Evolutionary conservation across 139 green algal species (phyloP).

Genomic region (Picochlorum costavermella): DNA sequence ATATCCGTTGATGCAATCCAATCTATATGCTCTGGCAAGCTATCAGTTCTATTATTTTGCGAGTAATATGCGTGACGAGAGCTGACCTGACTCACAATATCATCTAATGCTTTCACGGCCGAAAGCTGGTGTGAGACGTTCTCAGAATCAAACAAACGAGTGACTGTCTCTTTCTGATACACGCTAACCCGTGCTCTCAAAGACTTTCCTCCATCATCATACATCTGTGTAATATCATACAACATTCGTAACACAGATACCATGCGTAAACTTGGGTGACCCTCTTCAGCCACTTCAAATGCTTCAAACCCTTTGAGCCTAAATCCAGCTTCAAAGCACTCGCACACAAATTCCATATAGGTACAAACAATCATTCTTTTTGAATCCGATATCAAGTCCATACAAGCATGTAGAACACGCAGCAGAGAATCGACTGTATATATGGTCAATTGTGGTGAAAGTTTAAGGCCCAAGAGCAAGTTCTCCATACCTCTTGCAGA

Average conservation of each 20-base stretch:
- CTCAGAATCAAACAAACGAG: slow-evolving; percentile 53
- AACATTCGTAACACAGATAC: no score
- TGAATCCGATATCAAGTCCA: slow-evolving; percentile 8
- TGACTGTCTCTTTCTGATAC: slow-evolving; percentile 47
- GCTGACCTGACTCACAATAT: background rate
- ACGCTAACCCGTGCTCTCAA: background rate
- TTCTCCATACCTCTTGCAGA: no score
- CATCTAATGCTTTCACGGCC: slow-evolving; percentile 32
- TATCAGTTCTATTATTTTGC: background rate
- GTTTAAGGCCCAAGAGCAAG: background rate
- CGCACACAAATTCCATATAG: no score
- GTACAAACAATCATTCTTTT: no score
- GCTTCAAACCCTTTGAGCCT: no score
- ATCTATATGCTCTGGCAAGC: slow-evolving; percentile 26
- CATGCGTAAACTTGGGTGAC: no score
- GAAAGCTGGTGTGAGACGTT: slow-evolving; percentile 64
- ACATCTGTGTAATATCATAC: background rate
- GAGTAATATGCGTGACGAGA: background rate
- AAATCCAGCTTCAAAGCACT: no score
- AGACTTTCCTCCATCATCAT: background rate
- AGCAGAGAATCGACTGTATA: slow-evolving; percentile 18
- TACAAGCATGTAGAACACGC: slow-evolving; percentile 5
- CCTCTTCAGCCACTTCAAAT: no score
- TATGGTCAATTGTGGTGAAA: background rate
- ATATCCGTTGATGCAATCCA: slow-evolving; percentile 65